phyloP scores from a whole-genome alignment of 768 basidiomycete species.

The Boletus fagicola region DNA sequence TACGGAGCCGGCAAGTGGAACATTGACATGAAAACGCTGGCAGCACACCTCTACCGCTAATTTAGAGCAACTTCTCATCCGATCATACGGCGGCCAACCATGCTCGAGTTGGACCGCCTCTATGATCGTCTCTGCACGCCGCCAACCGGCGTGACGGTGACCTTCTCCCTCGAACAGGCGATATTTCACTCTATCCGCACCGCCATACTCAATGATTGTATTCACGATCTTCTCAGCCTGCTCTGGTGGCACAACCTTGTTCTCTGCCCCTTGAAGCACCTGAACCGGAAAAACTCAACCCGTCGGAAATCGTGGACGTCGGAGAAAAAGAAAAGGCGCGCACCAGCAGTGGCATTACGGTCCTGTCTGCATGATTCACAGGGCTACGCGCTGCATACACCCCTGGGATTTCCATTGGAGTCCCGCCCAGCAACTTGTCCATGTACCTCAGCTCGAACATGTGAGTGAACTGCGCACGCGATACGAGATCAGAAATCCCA shows the following conservation, averaged over 20 bases:
- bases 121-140: slow-evolving; percentile 36
- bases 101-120: slow-evolving; percentile 35
- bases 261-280: slow-evolving; percentile 68
- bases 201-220: slow-evolving; percentile 21
- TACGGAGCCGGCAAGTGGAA: no score
- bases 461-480: slow-evolving; percentile 62
- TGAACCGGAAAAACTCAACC: slow-evolving; percentile 27
- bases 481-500: slow-evolving; percentile 64
- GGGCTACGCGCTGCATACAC: slow-evolving; percentile 63
- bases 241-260: slow-evolving; percentile 63
- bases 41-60: no score
- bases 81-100: slow-evolving; percentile 40
- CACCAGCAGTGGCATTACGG: slow-evolving; percentile 63
- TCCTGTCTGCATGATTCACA: slow-evolving; percentile 57
- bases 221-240: slow-evolving; percentile 47
- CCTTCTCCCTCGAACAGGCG: slow-evolving; percentile 45
- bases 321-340: slow-evolving; percentile 16
- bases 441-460: slow-evolving; percentile 66
- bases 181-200: slow-evolving; percentile 33
- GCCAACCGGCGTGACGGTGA: slow-evolving; percentile 43
- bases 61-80: slow-evolving; percentile 8
- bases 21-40: not conserved
- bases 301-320: not conserved
- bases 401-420: slow-evolving; percentile 48
- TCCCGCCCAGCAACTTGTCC: slow-evolving; percentile 63